Evolutionary conservation across 805 yeast genomes (phyloP), one percentile per base, ranked within the genome.

Genomic region (Candida sonorensis): DNA sequence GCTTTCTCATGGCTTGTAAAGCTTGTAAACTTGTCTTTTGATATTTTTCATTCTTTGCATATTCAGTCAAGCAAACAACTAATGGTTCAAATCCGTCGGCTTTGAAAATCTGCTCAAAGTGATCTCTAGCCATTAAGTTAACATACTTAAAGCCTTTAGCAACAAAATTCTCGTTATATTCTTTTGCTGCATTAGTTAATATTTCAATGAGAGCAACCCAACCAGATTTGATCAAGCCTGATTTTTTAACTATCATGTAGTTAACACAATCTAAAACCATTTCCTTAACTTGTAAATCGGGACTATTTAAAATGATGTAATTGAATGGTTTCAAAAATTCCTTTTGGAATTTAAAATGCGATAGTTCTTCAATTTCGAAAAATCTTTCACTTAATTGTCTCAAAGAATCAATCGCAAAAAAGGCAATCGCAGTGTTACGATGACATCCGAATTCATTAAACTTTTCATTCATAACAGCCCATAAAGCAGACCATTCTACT

Each of bases 341-440:
- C 47, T 81, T 81, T 57, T 92, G 98, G 63, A 92, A 92, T 56
- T 83, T 87, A 68, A 92, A 92, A 50, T 94, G 95, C 0, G 97
- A 72, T 56, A 92, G 72, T 57, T 92, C 99, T 36, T 92, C 97
- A 41, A 92, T 74, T 37, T 86, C 94, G 48, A 92, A 73, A 56
- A 92, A 94, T 47, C 97, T 71, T 75, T 85, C 81, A 5, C 95
- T 80, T 35, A 92, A 66, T 59, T 92, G 99, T 48, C 97, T 75
- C 45, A 92, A 69, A 1, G 97, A 88, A 53, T 92, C 97, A 34
- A 94, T 64, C 1, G 98, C 97, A 61, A 92, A 88, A 46, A 82
- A 77, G 2, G 82, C 87, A 40, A 92, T 81, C 1, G 77, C 76
- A 19, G 69, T 62, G 50, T 88, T 90, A 24, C 75, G 59, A 51